Percentiles rank a stretch among this genome's conserved stretches.
These are phyloP conservation scores for Neophaeococcomyces mojaviensis DNA, from an alignment of 2,329 filamentous ascomycete species.

Conservation along the genomic window DNA sequence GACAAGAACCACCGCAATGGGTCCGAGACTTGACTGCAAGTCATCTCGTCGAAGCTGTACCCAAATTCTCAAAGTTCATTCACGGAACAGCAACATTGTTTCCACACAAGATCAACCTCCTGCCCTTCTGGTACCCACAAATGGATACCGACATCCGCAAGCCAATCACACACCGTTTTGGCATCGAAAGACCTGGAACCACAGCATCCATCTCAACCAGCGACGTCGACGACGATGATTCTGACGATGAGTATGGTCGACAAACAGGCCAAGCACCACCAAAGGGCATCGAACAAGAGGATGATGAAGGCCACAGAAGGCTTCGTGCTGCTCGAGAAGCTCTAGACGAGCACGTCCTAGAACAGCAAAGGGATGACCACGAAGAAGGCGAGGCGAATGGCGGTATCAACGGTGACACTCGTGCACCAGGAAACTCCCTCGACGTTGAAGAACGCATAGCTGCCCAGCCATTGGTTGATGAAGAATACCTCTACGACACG, in stretches of 20 bases:
- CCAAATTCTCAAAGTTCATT: constrained; percentile 99
- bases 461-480: constrained; percentile 48
- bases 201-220: constrained; percentile 70
- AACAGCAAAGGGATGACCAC: constrained; percentile 26
- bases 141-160: constrained; percentile 98
- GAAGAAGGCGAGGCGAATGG: constrained; percentile 27
- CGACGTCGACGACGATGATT: constrained; percentile 66
- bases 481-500: constrained; percentile 76
- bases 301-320: constrained; percentile 31
- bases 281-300: constrained; percentile 27
- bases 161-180: constrained; percentile 78
- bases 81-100: constrained; percentile 87
- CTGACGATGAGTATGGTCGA: constrained; percentile 45
- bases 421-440: constrained; percentile 38
- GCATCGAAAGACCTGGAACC: constrained; percentile 72
- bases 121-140: constrained; percentile 97
- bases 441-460: constrained; percentile 82
- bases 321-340: constrained; percentile 45
- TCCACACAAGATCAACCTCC: constrained; percentile 74
- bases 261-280: constrained; percentile 16
- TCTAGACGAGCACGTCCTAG: constrained; percentile 43
- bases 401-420: constrained; percentile 16
- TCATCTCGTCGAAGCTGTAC: constrained; percentile 95
- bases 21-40: constrained; percentile 87
- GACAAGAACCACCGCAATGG: constrained; percentile 93